Base-by-base conservation (phyloP, 23 red algal species). In the Gracilaria domingensis region DNA sequence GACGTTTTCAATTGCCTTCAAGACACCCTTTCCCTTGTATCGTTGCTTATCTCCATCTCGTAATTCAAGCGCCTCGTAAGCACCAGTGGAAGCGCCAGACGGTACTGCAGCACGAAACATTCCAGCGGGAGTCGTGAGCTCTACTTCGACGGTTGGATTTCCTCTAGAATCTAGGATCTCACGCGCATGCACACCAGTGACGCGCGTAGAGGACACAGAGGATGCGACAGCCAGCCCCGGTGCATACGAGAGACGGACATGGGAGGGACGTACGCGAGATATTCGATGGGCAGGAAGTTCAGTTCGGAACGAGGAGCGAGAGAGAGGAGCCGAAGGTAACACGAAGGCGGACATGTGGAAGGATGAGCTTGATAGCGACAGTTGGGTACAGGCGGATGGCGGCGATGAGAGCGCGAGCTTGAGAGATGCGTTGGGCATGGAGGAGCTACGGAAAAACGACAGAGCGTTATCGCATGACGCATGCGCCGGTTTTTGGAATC, bases 51-150 rank as follows among this genome's bases (percentile, higher is more conserved):
- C 97, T 34, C 94, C 94, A 71, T 98, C 97, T 54, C 97, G 91
- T 28, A 98, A 53, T 87, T 98, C 97, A 72, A 96, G 93, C 20
- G 97, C 97, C 82, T 98, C 97, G 54, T 98, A 94, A 30, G 87
- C 83, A 1, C 97, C 97, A 20, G 97, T 98, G 45, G 93, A 95
- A 61, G 97, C 97, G n/a, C 97, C 97, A 21, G 97, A 98, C 25
- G 97, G 97, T 57, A 98, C 97, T 5, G 88, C 93, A 35, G 97
- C 97, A 9, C 96, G 92, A 40, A 86, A 92, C 44, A 83, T 79
- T 33, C 97, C 97, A n/a, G 50, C 61, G 25, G 66, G 49, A 45
- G 93, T 95, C 2, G 66, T 89, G 11, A 98, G 79, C 40, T 98
- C 93, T 25, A 96, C 95, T 67, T 97, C 95, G 14, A 97, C 91